Conservation (phyloP, 257 asterid genomes). For the Plantago major region DNA sequence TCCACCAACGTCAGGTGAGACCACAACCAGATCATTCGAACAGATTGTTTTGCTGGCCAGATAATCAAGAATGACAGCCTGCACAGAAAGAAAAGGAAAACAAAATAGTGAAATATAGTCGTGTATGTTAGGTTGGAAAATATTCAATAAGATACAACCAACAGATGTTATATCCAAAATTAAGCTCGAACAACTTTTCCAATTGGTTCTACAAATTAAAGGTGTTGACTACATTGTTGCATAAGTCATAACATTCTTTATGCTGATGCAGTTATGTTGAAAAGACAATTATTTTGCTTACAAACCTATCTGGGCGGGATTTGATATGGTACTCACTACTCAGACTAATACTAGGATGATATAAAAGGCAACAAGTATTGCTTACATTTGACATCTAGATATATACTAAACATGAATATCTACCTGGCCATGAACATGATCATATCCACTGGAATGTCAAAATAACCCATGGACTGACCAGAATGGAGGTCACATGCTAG, state of each 20-base stretch:
- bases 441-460: slow-evolving; percentile 86
- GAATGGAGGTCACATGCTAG: slow-evolving; percentile 79
- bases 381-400: neutral
- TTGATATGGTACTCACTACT: slow-evolving; percentile 3
- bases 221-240: too few species aligned
- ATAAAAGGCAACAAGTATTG: neutral
- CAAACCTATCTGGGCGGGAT: neutral
- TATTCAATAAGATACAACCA: too few species aligned
- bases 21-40: slow-evolving; percentile 72
- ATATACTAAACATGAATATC: neutral
- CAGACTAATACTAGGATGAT: too few species aligned
- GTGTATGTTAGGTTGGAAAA: too few species aligned
- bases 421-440: slow-evolving; percentile 80
- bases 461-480: slow-evolving; percentile 84
- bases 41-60: slow-evolving; percentile 75
- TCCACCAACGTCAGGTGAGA: slow-evolving; percentile 88
- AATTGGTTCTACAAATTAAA: too few species aligned
- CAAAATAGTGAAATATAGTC: too few species aligned
- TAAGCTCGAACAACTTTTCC: too few species aligned
- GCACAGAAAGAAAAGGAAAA: slow-evolving; percentile 17
- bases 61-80: slow-evolving; percentile 86
- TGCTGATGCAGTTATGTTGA: too few species aligned
- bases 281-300: too few species aligned
- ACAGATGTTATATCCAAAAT: too few species aligned
- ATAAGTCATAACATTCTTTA: too few species aligned